Percentiles rank a stretch among this genome's conserved stretches.
phyloP scores from a whole-genome alignment of 2,329 filamentous ascomycete genomes.

The Furcasterigmium furcatum region DNA sequence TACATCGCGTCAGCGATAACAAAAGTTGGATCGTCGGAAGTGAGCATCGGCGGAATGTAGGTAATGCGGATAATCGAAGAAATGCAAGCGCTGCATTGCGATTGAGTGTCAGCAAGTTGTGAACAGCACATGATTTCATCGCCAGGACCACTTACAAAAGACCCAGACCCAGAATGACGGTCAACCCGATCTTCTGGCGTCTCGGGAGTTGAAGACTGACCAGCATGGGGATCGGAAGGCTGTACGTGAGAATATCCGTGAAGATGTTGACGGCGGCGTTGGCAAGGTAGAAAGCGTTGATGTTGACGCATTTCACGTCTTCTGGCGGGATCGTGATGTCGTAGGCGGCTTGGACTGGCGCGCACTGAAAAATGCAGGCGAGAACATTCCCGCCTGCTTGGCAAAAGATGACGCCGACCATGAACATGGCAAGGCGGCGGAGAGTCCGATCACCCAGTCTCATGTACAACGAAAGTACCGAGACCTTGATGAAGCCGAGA shows the following conservation, averaged over 20 bases:
- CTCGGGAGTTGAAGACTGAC: constrained; percentile 36
- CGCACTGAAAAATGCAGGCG: constrained; percentile 39
- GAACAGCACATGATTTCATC: too few species aligned
- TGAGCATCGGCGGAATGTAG: constrained; percentile 38
- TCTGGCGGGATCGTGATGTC: constrained; percentile 18
- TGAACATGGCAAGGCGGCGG: constrained; percentile 27
- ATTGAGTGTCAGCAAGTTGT: not conserved
- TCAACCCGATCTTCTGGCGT: constrained; percentile 39
- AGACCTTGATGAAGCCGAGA: constrained; percentile 44
- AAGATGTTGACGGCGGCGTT: constrained; percentile 43
- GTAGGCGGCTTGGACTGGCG: constrained; percentile 34
- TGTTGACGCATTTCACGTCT: constrained; percentile 35
- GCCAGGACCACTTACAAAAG: constrained; percentile 26
- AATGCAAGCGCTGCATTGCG: constrained; percentile 32
- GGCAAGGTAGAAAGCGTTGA: constrained; percentile 42
- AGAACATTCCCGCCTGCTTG: constrained; percentile 37
- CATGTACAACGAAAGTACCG: constrained; percentile 40
- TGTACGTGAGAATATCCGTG: constrained; percentile 41
- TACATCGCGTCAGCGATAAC: constrained; percentile 36
- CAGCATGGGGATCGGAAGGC: constrained; percentile 38
- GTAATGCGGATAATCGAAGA: constrained; percentile 43
- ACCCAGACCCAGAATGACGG: constrained; percentile 38
- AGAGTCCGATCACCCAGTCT: constrained; percentile 35
- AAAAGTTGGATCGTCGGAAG: constrained; percentile 26
- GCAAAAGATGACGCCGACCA: constrained; percentile 34